Conservation (phyloP, 1,139 yeast species). For the Saccharomyces hybrid region DNA sequence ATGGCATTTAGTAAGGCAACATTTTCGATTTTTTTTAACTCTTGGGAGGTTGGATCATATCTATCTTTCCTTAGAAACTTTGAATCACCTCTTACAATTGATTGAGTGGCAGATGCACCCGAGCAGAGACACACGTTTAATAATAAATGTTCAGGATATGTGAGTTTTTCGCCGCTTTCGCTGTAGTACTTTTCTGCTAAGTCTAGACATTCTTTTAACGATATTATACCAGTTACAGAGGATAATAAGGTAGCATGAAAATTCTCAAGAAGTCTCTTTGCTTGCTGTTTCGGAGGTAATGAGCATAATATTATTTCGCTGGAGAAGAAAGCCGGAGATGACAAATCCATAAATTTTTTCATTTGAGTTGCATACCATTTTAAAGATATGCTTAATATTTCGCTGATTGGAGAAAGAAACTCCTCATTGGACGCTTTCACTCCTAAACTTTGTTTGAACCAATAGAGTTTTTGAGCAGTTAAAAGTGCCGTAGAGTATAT, state of each 20-base stretch:
- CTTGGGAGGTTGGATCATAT: conserved; percentile 16
- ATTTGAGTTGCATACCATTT: conserved; percentile 24
- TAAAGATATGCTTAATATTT: conserved; percentile 14
- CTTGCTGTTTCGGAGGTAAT: conserved; percentile 21
- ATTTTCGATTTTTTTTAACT: conserved; percentile 19
- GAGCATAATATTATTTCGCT: conserved; percentile 12
- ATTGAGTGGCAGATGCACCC: conserved; percentile 18
- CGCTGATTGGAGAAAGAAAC: conserved; percentile 16
- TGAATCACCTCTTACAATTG: conserved; percentile 10
- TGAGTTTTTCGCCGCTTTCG: conserved; percentile 9
- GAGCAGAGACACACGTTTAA: conserved; percentile 20
- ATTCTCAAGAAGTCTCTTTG: conserved; percentile 18
- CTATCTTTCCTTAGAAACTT: conserved; percentile 17
- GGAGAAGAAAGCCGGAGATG: conserved; percentile 15
- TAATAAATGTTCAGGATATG: conserved; percentile 23
- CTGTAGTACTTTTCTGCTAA: conserved; percentile 18
- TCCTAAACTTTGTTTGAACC: conserved; percentile 15
- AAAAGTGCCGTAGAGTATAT: conserved; percentile 17
- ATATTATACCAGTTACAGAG: conserved; percentile 17
- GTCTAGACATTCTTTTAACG: conserved; percentile 13
- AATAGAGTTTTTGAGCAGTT: conserved; percentile 18
- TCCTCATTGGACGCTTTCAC: conserved; percentile 8
- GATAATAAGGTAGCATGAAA: conserved; percentile 15
- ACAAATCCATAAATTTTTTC: conserved; percentile 19
- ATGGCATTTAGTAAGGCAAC: conserved; percentile 20